Conservation (phyloP, 2,329 filamentous ascomycete genomes). For the Diaporthe destruens region DNA sequence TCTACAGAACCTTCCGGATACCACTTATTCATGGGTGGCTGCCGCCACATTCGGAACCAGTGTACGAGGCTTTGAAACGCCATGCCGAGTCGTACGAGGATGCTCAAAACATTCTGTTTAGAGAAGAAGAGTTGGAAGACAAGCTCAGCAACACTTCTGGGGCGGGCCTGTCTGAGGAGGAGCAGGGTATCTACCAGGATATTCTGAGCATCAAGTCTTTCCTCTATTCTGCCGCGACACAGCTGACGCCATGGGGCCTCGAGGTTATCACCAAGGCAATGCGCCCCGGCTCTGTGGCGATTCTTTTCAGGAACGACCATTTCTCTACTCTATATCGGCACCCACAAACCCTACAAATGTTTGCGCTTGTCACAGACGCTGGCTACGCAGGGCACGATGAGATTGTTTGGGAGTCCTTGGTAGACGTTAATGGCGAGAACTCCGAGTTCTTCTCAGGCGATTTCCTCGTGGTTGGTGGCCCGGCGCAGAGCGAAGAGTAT, state of each 20-base stretch:
- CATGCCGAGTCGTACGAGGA: conserved; percentile 91
- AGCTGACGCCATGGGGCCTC: conserved; percentile 86
- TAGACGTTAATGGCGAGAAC: conserved; percentile 86
- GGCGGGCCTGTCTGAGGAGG: conserved; percentile 74
- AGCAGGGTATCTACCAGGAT: conserved; percentile 86
- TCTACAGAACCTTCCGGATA: conserved; percentile 90
- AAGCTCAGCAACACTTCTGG: conserved; percentile 70
- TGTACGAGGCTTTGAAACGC: conserved; percentile 77
- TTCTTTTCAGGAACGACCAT: conserved; percentile 96
- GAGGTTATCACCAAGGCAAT: conserved; percentile 79
- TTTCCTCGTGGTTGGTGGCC: conserved; percentile 83
- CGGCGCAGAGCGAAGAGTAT: conserved; percentile 45
- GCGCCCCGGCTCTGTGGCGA: conserved; percentile 83
- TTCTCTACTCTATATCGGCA: conserved; percentile 96
- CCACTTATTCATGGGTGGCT: conserved; percentile 96
- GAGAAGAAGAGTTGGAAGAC: conserved; percentile 87
- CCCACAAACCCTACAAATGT: conserved; percentile 78
- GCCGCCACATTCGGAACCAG: conserved; percentile 74
- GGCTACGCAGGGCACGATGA: conserved; percentile 91
- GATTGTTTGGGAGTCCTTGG: conserved; percentile 94
- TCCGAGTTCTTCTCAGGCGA: conserved; percentile 91
- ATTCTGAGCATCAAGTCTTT: conserved; percentile 88
- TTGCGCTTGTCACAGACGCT: conserved; percentile 91
- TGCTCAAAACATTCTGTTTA: conserved; percentile 88
- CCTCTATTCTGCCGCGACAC: conserved; percentile 82